These are phyloP conservation scores for Bolboschoenoplectus hybrid DNA, from an alignment of 202 grass and related monocot genomes.

Conservation along the genomic window DNA sequence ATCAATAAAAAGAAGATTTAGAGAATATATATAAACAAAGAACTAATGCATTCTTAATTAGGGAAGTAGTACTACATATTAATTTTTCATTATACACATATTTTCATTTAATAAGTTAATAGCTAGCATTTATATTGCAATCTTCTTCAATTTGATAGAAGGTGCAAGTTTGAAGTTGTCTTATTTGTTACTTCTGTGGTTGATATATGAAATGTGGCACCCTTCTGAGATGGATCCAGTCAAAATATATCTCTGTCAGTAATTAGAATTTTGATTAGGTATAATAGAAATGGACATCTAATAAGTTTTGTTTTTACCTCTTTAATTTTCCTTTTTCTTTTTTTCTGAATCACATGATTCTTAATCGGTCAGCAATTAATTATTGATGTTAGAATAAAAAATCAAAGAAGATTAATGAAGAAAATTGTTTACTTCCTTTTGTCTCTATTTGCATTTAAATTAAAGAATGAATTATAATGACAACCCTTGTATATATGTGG, in stretches of 20 bases:
- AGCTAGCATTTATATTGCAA: background rate
- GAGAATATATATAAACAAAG: background rate
- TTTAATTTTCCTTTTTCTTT: background rate
- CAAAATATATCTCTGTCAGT: background rate
- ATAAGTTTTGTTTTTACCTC: background rate
- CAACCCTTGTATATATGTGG: background rate
- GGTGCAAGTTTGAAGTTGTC: background rate
- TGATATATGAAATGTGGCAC: background rate
- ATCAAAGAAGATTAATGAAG: constrained; percentile 21
- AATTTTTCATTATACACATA: background rate
- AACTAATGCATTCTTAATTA: background rate
- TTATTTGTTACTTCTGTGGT: background rate
- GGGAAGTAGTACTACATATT: background rate
- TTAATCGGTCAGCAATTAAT: background rate
- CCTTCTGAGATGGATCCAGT: background rate
- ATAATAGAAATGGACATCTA: background rate
- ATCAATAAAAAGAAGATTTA: background rate
- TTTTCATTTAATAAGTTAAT: background rate
- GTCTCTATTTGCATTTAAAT: constrained; percentile 21
- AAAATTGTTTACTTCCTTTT: background rate
- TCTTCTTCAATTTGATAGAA: background rate
- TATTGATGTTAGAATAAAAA: background rate
- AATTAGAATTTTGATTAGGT: background rate
- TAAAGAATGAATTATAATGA: background rate
- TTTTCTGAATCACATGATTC: background rate